Conservation (phyloP, 176 grass and related monocot species). For the Oryza glaberrima region DNA sequence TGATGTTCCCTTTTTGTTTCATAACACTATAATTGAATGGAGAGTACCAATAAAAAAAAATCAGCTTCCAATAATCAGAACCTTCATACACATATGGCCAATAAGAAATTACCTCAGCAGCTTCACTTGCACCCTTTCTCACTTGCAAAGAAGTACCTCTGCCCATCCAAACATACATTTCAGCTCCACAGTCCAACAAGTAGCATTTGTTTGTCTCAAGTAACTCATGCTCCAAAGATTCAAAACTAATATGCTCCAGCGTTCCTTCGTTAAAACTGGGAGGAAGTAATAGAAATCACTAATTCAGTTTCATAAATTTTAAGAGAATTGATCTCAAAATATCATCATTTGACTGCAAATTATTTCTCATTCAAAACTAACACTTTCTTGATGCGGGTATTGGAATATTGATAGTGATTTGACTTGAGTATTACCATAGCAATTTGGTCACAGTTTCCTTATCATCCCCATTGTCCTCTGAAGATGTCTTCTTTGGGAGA, state of each 20-base stretch:
- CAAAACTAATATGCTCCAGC: slow-evolving; percentile 50
- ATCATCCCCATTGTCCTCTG: slow-evolving; percentile 50
- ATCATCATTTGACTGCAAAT: slow-evolving; percentile 21
- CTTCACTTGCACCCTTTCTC: slow-evolving; percentile 80
- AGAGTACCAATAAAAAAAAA: slow-evolving; percentile 1
- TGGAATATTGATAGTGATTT: not conserved
- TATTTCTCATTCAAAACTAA: slow-evolving; percentile 11
- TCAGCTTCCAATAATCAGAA: not conserved
- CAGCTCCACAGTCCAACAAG: slow-evolving; percentile 71
- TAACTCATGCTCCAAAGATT: slow-evolving; percentile 67
- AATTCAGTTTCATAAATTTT: slow-evolving; percentile 39
- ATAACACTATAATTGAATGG: not conserved
- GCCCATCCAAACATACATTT: slow-evolving; percentile 91
- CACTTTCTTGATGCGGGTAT: not conserved
- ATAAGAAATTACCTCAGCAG: slow-evolving; percentile 71
- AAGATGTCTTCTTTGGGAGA: slow-evolving; percentile 72
- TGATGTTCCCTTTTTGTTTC: not conserved
- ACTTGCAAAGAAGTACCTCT: slow-evolving; percentile 85
- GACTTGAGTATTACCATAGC: slow-evolving; percentile 52
- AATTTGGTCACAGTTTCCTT: slow-evolving; percentile 58
- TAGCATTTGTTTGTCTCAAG: slow-evolving; percentile 93
- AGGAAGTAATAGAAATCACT: slow-evolving; percentile 35
- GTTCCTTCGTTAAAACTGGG: slow-evolving; percentile 72
- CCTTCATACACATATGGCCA: not conserved
- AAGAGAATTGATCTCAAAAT: slow-evolving; percentile 27